Conservation (phyloP, 192 early-diverging fungal genomes). For the Umbelopsis ramanniana region DNA sequence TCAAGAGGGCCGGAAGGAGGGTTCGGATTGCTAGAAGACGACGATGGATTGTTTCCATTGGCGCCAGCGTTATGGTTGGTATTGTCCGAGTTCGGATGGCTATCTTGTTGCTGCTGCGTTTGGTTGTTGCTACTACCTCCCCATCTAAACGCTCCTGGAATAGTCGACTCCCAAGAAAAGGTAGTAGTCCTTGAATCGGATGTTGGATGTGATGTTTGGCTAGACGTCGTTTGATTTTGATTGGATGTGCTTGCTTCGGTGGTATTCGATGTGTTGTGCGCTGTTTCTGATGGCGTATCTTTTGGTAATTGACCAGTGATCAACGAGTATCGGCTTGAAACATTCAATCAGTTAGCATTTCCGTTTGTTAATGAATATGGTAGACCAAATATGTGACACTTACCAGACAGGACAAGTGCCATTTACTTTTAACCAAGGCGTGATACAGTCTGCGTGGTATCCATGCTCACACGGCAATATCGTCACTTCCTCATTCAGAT, state of each 20-base stretch:
- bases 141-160: constrained; percentile 32
- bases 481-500: constrained; percentile 63
- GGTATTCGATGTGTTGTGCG: background rate
- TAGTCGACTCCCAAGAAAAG: constrained; percentile 25
- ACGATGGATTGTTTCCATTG: background rate
- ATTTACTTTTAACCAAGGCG: constrained; percentile 92
- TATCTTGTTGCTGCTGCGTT: background rate
- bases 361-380: background rate
- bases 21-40: background rate
- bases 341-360: background rate
- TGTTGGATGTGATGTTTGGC: background rate
- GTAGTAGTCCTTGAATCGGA: background rate
- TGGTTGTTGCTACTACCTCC: constrained; percentile 17
- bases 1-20: background rate
- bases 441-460: constrained; percentile 89
- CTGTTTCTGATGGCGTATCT: background rate
- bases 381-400: background rate
- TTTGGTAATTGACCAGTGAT: constrained; percentile 12
- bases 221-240: background rate
- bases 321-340: constrained; percentile 16
- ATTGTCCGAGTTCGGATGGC: constrained; percentile 6
- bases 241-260: constrained; percentile 5
- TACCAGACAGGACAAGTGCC: constrained; percentile 93
- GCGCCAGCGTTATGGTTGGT: background rate
- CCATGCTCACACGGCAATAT: constrained; percentile 85